phyloP scores from a whole-genome alignment of 345 rosid genomes.

The Populus simonii region DNA sequence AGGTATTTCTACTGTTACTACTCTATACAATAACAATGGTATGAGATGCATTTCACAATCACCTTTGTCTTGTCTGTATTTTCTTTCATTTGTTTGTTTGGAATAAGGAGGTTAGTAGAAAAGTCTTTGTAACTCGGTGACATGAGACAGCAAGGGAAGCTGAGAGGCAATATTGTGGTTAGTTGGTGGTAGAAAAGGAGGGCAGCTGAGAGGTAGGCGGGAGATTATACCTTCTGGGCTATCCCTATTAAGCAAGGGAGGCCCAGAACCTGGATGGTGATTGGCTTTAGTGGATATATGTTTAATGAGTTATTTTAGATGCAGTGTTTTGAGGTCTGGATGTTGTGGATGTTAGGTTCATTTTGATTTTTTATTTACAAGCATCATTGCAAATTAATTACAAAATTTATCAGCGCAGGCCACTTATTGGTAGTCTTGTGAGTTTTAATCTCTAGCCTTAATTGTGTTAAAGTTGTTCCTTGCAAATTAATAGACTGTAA shows the following conservation, averaged over 20 bases:
- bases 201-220: neutral
- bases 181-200: neutral
- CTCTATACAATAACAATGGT: neutral
- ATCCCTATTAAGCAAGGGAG: neutral
- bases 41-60: neutral
- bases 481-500: neutral
- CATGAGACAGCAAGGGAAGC: no score
- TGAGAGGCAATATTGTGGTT: neutral
- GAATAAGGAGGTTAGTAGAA: neutral
- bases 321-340: neutral
- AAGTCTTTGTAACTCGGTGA: neutral
- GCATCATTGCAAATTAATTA: neutral
- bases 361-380: neutral
- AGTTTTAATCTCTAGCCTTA: neutral
- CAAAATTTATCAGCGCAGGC: neutral
- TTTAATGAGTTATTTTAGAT: neutral
- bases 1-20: conserved; percentile 39
- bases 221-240: neutral
- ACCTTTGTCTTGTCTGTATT: neutral
- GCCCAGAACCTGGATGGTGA: neutral
- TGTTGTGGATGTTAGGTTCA: neutral
- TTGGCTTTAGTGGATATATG: neutral
- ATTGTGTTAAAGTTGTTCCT: neutral
- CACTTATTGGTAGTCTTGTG: neutral
- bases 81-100: neutral